Evolutionary conservation across 2,329 filamentous ascomycete genomes (phyloP), one percentile per base, ranked within the genome.

Genomic region (Trichoderma polysporum): DNA sequence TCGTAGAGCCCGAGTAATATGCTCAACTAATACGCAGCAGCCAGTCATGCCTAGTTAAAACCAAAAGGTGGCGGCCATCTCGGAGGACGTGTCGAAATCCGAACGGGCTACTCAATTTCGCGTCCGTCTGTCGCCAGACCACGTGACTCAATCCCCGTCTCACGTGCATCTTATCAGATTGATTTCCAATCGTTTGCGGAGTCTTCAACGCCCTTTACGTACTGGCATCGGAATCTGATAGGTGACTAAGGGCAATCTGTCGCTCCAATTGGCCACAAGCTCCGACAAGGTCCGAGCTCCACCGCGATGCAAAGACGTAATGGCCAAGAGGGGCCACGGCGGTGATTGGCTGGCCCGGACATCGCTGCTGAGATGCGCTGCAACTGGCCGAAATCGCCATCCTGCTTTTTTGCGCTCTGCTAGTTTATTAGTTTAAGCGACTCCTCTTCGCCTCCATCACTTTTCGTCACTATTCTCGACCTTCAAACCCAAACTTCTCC

Each of bases 311-410:
- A 52, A n/a, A 65, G 53, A 68, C 66, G 66, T 68, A 68, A 68
- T 68, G 61, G 66, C 61, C 66, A 60, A 68, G 62, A 59, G 61
- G 61, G 61, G 61, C 61, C 37, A 39, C 25, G 27, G 3, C 35
- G 27, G 52, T 68, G 66, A 68, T 68, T 68, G 60, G 66, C 45
- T 35, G 19, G 39, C 29, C 17, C 41, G 39, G 39, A 22, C 33
- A 66, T 66, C 35, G 33, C 25, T 49, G 17, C 10, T 31, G 45
- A 56, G 60, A 31, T 39, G 60, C 60, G 33, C 60, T 39, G 60
- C 60, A 47, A 52, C 45, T 58, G 60, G 60, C 66, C 66, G 66
- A 68, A 68, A 68, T 68, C 66, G 66, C 66, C 66, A 68, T 66
- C 60, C 37, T 41, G 22, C 35, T 50, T 66, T 65, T 66, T 47